These are phyloP conservation scores for Pythium sp. DNA, from an alignment of 352 stramenopile genomes.

Conservation along the genomic window DNA sequence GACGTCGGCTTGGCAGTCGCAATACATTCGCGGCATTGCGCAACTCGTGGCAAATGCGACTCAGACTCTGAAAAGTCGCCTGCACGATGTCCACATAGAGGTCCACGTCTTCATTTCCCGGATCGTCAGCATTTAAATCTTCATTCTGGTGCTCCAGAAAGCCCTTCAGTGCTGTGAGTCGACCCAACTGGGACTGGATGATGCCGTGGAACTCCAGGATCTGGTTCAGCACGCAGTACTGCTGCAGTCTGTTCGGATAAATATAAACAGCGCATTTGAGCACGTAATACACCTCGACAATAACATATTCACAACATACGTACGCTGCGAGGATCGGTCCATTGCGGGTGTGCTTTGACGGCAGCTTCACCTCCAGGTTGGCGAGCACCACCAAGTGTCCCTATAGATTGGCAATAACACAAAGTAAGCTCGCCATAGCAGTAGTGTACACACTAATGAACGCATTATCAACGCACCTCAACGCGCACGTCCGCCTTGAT, in stretches of 20 bases:
- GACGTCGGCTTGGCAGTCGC: constrained; percentile 64
- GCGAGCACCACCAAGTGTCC: too few species aligned
- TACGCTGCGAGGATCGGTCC: constrained; percentile 35
- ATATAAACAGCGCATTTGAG: neutral
- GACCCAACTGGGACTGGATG: constrained; percentile 53
- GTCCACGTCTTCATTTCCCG: constrained; percentile 48
- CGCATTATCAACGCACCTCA: constrained; percentile 30
- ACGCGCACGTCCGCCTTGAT: constrained; percentile 75
- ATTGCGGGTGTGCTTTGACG: too few species aligned
- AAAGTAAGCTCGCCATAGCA: neutral
- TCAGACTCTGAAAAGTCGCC: constrained; percentile 47
- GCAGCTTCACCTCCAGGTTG: too few species aligned
- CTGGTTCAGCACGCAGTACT: constrained; percentile 83
- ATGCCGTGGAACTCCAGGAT: constrained; percentile 82
- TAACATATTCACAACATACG: neutral
- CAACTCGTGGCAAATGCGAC: constrained; percentile 57
- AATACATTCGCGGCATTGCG: constrained; percentile 69
- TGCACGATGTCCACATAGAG: constrained; percentile 52
- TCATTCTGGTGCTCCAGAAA: constrained; percentile 45
- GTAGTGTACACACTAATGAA: neutral
- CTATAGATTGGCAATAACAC: too few species aligned
- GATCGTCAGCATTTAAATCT: constrained; percentile 35
- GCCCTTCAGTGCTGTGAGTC: constrained; percentile 43
- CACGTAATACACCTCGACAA: neutral
- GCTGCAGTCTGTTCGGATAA: constrained; percentile 44